Base-by-base conservation (phyloP, 495 filamentous ascomycete species). In the Neurospora cerealis region DNA sequence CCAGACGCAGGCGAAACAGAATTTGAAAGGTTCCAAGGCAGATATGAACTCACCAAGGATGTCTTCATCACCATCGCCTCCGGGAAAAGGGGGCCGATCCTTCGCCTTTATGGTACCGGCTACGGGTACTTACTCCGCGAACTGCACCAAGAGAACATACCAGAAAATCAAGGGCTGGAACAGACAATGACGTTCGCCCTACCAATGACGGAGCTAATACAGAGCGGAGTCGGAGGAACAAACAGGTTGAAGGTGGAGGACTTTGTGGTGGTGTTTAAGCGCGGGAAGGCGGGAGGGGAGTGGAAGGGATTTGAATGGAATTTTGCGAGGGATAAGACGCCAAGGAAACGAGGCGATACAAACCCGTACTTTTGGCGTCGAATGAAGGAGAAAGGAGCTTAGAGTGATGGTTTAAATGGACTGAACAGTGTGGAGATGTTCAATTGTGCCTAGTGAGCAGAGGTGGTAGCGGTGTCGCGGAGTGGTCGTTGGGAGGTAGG, bases 101-200 rank as follows among this genome's bases (percentile, higher is more conserved):
- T 75, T 3, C 48, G 48, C 1, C 40, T 76, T 0, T 72, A 76
- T 38, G 70, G 73, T 6, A 1, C 17, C 7, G 66, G 42, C 0
- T 73, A 60, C 21, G n/a, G 34, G 10, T 77, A 77, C 36, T 37
- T 72, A 4, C 69, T 77, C 13, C 74, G 74, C 28, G 66, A 69
- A 38, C 1, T 10, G 37, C 8, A 10, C 37, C 8, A 38, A 38
- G 24, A 28, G 24, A 28, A 28, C 24, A 38, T 2, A 2, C 1
- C 7, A 38, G 37, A 38, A 8, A 2, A 38, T 38, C 7, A 38
- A 10, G 37, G 21, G 2, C 21, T 37, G 15, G 34, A 69, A 34
- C 24, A 71, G 13, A 69, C n/a, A 4, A 77, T 77, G 76, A 72
- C 72, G 0, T 70, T 77, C 46, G 74, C 76, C 21, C 70, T 69